Evolutionary conservation across 192 early-diverging fungal genomes (phyloP).

Genomic region (Coemansia sp.): DNA sequence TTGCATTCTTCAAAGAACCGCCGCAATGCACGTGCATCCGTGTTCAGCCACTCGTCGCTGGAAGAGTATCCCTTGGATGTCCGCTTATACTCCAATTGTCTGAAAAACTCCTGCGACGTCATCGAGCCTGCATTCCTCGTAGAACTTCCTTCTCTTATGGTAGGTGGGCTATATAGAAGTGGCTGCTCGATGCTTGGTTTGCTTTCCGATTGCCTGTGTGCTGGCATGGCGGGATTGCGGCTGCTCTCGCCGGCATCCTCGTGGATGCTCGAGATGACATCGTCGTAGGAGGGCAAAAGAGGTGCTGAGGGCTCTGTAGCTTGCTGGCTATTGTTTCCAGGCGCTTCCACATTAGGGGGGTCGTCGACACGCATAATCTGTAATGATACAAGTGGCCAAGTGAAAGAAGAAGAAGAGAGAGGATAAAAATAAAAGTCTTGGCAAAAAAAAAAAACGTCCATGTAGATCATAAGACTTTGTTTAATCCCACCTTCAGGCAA

Average conservation of each 20-base stretch:
- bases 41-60: constrained; percentile 45
- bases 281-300: constrained; percentile 40
- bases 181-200: constrained; percentile 2
- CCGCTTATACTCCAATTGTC: constrained; percentile 41
- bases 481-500: no score
- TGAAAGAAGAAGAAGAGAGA: no score
- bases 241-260: constrained; percentile 7
- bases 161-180: neutral
- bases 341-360: no score
- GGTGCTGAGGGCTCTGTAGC: constrained; percentile 25
- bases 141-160: neutral
- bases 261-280: constrained; percentile 22
- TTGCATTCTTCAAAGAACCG: constrained; percentile 43
- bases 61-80: constrained; percentile 44
- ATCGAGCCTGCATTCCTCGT: constrained; percentile 1
- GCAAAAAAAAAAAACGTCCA: no score
- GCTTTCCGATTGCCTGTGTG: neutral
- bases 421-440: no score
- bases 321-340: neutral
- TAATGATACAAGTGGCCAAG: no score
- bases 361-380: no score
- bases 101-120: constrained; percentile 47
- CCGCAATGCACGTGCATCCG: constrained; percentile 20
- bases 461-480: no score
- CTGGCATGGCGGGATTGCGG: constrained; percentile 14